A percentile compares a stretch with the other conserved stretches of the same genome.
phyloP scores from a whole-genome alignment of 2,329 filamentous ascomycete genomes.

The Sclerotinia nivalis region DNA sequence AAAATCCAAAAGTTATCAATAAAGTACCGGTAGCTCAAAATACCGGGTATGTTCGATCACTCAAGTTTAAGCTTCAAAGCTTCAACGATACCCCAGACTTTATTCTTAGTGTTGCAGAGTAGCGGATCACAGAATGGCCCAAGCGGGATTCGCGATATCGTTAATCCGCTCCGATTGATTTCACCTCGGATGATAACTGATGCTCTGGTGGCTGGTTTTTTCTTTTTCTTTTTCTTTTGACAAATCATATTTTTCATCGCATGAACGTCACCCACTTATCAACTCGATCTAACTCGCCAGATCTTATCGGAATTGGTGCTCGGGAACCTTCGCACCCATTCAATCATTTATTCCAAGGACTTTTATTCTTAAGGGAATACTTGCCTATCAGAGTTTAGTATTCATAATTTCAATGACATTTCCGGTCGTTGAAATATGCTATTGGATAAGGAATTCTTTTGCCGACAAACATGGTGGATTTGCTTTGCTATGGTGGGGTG shows the following conservation, averaged over 20 bases:
- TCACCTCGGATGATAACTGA: neutral
- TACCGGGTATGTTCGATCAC: neutral
- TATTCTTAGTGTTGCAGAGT: neutral
- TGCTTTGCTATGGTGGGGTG: neutral
- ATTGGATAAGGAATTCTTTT: neutral
- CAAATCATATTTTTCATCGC: constrained; percentile 6
- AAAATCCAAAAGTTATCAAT: neutral
- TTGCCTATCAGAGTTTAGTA: constrained; percentile 2
- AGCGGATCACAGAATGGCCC: neutral
- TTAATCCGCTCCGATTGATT: neutral
- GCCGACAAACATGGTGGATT: neutral
- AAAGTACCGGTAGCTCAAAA: neutral
- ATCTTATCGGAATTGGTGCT: constrained; percentile 13
- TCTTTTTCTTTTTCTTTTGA: neutral
- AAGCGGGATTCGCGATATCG: neutral
- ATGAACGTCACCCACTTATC: neutral
- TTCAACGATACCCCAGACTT: constrained; percentile 9
- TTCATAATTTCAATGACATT: neutral
- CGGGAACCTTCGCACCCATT: neutral
- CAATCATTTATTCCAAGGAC: neutral
- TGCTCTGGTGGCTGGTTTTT: constrained; percentile 1
- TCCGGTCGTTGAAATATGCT: neutral
- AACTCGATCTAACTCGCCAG: neutral
- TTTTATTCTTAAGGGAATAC: neutral
- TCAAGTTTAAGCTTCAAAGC: neutral